Conservation (phyloP, 1,284 basidiomycete genomes). For the Ceratobasidium sp. region DNA sequence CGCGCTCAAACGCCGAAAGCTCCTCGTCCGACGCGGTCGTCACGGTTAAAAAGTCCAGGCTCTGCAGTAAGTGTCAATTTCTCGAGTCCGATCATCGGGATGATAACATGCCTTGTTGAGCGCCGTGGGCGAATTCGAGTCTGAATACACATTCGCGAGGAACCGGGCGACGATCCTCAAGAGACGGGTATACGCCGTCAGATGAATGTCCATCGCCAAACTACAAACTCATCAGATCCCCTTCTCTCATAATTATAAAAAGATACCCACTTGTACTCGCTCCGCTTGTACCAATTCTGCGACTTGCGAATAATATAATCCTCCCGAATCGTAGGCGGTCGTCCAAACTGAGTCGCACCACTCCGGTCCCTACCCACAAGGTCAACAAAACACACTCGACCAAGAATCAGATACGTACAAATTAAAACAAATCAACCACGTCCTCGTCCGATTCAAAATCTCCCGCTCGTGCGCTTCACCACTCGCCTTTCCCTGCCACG, state of each 20-base stretch:
- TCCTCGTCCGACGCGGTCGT: conserved; percentile 71
- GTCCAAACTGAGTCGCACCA: conserved; percentile 87
- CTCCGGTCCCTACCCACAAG: conserved; percentile 67
- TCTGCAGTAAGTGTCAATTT: conserved; percentile 57
- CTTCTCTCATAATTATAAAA: conserved; percentile 1
- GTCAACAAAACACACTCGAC: neutral
- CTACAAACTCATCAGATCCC: conserved; percentile 25
- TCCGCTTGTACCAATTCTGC: conserved; percentile 80
- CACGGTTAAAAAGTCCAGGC: conserved; percentile 73
- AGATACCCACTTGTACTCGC: conserved; percentile 68
- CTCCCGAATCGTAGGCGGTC: conserved; percentile 86
- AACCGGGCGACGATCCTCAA: conserved; percentile 77
- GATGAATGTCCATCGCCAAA: conserved; percentile 66
- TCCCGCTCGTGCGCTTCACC: conserved; percentile 81
- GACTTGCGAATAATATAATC: conserved; percentile 84
- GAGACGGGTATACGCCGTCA: conserved; percentile 77
- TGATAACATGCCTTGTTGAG: conserved; percentile 69
- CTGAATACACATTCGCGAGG: conserved; percentile 82
- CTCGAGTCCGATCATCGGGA: neutral
- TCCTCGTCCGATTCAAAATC: conserved; percentile 80
- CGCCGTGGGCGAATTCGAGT: conserved; percentile 73
- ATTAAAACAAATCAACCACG: conserved; percentile 91
- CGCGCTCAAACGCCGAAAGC: conserved; percentile 69
- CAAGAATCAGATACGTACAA: conserved; percentile 54
- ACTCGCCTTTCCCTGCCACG: conserved; percentile 69